Evolutionary conservation across 1,284 basidiomycete genomes (phyloP), one percentile per base, ranked within the genome.

Genomic region (Golubevia pallescens): DNA sequence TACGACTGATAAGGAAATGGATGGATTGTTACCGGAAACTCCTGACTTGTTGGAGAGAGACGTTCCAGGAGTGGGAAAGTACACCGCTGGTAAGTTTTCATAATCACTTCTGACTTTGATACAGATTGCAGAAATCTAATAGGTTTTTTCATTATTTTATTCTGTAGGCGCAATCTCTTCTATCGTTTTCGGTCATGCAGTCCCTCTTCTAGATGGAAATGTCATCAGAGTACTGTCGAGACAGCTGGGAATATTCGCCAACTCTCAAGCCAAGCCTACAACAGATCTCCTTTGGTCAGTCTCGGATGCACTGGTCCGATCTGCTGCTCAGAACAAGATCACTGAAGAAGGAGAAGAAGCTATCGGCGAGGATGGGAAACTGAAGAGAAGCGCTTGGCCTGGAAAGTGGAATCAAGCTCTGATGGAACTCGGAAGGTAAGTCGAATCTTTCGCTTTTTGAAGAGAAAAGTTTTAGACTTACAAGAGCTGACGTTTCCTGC

Each of bases 11-110:
- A 61, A 67, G 1, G 32, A 53, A 21, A 60, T 72, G 93, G 92
- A 87, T 24, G 93, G 93, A 28, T 87, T 88, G 61, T 88, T 99
- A 7, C 96, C 96, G 0, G 88, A 90, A 60, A 92, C 92, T 70
- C 92, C 93, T 0, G 90, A 90, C 70, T 90, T 91, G 16, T 90
- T 99, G 88, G 91, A 96, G 86, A 89, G 90, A 61, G 89, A 92
- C 66, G 92, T 97, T 55, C 93, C 94, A 32, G 95, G 95, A 1
- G 92, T 97, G 48, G 95, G 95, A 42, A 88, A 93, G 51, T 97
- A 97, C 84, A 97, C 93, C 0, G 88, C 88, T 8, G 89, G 87
- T 80, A 60, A 42, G 76, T 70, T 20, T 34, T 32, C 1, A 5
- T 13, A 56, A 5, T 32, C 5, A n/a, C n/a, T n/a, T 32, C 20